A percentile compares a stretch with the other conserved stretches of the same genome.
These are phyloP conservation scores for Colletotrichum gloeosporioides DNA, from an alignment of 2,329 filamentous ascomycete genomes.

Conservation along the genomic window DNA sequence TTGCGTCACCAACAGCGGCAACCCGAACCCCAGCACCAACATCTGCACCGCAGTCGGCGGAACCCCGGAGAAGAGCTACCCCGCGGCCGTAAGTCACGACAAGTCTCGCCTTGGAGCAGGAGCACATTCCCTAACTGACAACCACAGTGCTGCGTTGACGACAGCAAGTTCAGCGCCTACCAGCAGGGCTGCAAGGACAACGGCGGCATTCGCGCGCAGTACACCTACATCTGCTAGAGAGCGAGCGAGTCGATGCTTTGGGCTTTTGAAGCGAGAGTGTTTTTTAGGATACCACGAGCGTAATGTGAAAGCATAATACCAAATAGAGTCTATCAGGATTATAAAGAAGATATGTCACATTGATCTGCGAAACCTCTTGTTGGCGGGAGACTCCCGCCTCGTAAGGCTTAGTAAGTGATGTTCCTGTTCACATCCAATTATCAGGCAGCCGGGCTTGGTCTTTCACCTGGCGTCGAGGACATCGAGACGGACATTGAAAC, in stretches of 20 bases:
- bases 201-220: neutral
- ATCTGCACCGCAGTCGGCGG: neutral
- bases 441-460: accelerated
- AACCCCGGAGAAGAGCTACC: neutral
- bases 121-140: neutral
- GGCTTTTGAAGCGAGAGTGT: neutral
- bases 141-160: neutral
- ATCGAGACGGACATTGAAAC: accelerated
- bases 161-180: neutral
- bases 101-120: no score
- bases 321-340: neutral
- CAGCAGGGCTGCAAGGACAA: neutral
- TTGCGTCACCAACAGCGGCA: neutral
- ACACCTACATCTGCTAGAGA: neutral
- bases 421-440: accelerated
- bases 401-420: neutral
- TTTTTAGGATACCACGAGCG: neutral
- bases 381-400: no score
- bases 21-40: neutral
- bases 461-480: neutral
- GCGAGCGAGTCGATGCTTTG: neutral
- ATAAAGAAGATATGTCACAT: neutral
- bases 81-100: neutral
- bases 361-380: neutral
- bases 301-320: neutral